Evolutionary conservation across 2,329 filamentous ascomycete genomes (phyloP).

Genomic region (Aspergillus sp.): DNA sequence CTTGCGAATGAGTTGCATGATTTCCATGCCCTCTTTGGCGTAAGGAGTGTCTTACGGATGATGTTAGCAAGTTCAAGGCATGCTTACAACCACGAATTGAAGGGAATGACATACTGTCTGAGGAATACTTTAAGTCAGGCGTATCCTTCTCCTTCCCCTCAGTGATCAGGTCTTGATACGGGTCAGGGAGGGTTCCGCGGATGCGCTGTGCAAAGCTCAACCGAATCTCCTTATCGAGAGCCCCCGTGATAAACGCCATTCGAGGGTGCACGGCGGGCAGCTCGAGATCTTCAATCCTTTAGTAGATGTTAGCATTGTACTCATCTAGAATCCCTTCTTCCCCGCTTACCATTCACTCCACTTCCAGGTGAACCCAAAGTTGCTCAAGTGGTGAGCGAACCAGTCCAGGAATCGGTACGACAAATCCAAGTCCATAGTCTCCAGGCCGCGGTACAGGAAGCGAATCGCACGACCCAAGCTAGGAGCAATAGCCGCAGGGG

Average conservation of each 20-base stretch:
- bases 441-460: slow-evolving; percentile 79
- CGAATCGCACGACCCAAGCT: slow-evolving; percentile 90
- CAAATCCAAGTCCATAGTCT: slow-evolving; percentile 82
- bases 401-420: slow-evolving; percentile 88
- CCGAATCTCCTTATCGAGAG: slow-evolving; percentile 93
- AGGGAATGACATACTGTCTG: slow-evolving; percentile 59
- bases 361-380: slow-evolving; percentile 99
- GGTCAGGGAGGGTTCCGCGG: slow-evolving; percentile 83
- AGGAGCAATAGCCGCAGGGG: slow-evolving; percentile 92
- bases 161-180: slow-evolving; percentile 76
- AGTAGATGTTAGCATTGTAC: slow-evolving; percentile 14
- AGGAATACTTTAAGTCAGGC: slow-evolving; percentile 89
- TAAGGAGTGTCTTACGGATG: slow-evolving; percentile 67
- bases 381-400: slow-evolving; percentile 97
- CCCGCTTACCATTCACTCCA: slow-evolving; percentile 82
- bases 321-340: not conserved
- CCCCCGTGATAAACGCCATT: slow-evolving; percentile 89
- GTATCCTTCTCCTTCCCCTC: slow-evolving; percentile 90
- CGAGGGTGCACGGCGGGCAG: slow-evolving; percentile 75
- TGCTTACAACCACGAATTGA: not conserved
- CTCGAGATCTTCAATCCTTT: slow-evolving; percentile 73
- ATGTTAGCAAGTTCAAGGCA: not conserved
- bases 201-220: slow-evolving; percentile 95
- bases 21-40: slow-evolving; percentile 75
- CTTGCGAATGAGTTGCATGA: slow-evolving; percentile 73